Base-by-base conservation (phyloP, 495 filamentous ascomycete genomes). In the Aeminium ludgeri region DNA sequence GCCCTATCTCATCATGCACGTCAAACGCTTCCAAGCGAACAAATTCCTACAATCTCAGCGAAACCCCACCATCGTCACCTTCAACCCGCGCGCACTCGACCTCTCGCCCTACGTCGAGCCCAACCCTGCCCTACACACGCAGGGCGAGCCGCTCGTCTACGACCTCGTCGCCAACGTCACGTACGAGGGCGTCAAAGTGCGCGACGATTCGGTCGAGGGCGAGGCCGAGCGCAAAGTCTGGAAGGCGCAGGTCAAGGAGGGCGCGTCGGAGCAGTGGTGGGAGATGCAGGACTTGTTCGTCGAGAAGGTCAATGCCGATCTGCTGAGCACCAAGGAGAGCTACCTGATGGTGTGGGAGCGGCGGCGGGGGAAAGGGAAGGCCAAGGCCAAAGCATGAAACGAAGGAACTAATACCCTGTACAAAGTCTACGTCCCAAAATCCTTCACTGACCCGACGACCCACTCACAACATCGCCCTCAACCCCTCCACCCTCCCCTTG, bases 331-430 rank as follows among this genome's bases (percentile, higher is more conserved):
- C 1, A 80, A 84, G 20, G 89, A 97, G 68, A 83, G 76, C 31
- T 95, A 93, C 64, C 55, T 95, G 50, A 91, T 95, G 74, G 74
- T 97, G 40, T 97, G 89, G 89, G 89, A 97, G 68, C 69, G 80
- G 58, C 70, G 89, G 61, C 78, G 72, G 57, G 36, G 8, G 28
- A 39, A 49, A 19, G 40, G 39, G 28, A 48, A 48, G 31, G 3
- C 6, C 20, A 30, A 28, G 15, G 34, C n/a, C n/a, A n/a, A n/a
- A n/a, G n/a, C n/a, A n/a, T n/a, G n/a, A n/a, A n/a, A n/a, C n/a
- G n/a, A n/a, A n/a, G n/a, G n/a, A n/a, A n/a, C n/a, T n/a, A n/a
- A n/a, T n/a, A n/a, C n/a, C n/a, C n/a, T n/a, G n/a, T n/a, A n/a
- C n/a, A n/a, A n/a, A n/a, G n/a, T n/a, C n/a, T n/a, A n/a, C n/a